A percentile compares a stretch with the other conserved stretches of the same genome.
These are phyloP conservation scores for Metschnikowia dekortorum DNA, from an alignment of 805 yeast species.

Conservation along the genomic window DNA sequence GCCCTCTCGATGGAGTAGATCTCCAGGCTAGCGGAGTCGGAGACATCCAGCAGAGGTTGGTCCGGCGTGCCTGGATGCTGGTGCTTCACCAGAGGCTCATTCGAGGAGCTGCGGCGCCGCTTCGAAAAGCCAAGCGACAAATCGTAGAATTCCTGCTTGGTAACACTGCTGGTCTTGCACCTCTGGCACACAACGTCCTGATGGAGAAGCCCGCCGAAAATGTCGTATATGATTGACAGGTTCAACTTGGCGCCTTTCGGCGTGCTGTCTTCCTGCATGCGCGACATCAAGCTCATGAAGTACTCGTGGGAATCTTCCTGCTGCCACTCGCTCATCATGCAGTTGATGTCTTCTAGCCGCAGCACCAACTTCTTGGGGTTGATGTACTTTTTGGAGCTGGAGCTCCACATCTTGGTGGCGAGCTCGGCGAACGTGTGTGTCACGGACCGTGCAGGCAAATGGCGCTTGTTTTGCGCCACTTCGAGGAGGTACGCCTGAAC, in stretches of 20 bases:
- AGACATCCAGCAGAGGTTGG: background rate
- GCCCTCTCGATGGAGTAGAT: constrained; percentile 68
- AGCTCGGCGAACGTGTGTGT: constrained; percentile 66
- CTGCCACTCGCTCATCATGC: constrained; percentile 96
- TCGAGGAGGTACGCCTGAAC: constrained; percentile 76
- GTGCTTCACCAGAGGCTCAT: background rate
- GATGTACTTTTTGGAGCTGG: constrained; percentile 38
- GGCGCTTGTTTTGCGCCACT: constrained; percentile 49
- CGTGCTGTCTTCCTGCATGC: constrained; percentile 87
- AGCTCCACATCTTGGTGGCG: constrained; percentile 60
- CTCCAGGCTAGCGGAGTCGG: background rate
- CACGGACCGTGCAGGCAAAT: constrained; percentile 53
- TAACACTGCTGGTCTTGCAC: constrained; percentile 79
- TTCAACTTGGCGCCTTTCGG: constrained; percentile 86
- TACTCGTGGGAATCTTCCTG: constrained; percentile 98
- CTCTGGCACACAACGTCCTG: constrained; percentile 80
- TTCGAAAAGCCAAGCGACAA: constrained; percentile 72
- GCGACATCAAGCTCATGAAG: constrained; percentile 83
- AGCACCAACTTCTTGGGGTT: constrained; percentile 73
- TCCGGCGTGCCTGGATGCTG: background rate
- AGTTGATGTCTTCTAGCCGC: constrained; percentile 77
- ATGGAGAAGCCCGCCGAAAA: constrained; percentile 85
- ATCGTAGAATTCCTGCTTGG: constrained; percentile 93
- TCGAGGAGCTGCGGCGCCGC: constrained; percentile 20
- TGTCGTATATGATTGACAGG: constrained; percentile 79